Evolutionary conservation across 176 grass and related monocot genomes (phyloP).

Genomic region (Oryza coarctata): DNA sequence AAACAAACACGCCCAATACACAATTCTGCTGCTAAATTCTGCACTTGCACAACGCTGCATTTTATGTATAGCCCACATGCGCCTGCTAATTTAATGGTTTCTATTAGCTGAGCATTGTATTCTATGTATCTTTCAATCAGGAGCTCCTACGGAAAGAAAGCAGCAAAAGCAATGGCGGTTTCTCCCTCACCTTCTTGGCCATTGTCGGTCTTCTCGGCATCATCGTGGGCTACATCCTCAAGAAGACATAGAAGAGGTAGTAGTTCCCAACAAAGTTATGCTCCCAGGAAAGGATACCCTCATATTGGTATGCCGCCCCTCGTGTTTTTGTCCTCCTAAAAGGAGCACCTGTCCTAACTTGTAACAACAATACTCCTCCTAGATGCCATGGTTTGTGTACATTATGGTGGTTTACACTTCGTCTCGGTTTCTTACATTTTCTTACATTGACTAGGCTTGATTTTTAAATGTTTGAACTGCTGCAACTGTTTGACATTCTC

Average conservation of each 20-base stretch:
- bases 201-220: conserved; percentile 70
- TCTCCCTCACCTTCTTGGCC: conserved; percentile 81
- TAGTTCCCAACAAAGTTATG: conserved; percentile 13
- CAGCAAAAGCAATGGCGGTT: conserved; percentile 47
- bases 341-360: conserved; percentile 44
- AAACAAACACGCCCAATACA: background rate
- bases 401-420: conserved; percentile 35
- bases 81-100: conserved; percentile 12
- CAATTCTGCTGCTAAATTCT: background rate
- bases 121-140: conserved; percentile 40
- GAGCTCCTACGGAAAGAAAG: conserved; percentile 77
- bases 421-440: background rate
- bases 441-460: conserved; percentile 38
- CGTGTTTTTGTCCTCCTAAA: conserved; percentile 42
- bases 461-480: conserved; percentile 23
- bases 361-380: conserved; percentile 36
- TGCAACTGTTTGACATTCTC: background rate
- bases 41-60: background rate
- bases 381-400: conserved; percentile 51
- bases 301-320: conserved; percentile 13
- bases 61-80: background rate
- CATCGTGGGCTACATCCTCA: conserved; percentile 73
- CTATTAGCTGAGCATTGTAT: background rate
- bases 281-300: conserved; percentile 35
- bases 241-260: conserved; percentile 64